A percentile compares a stretch with the other conserved stretches of the same genome.
Evolutionary conservation across 2,329 filamentous ascomycete species (phyloP).

Genomic region (Claviceps paspali): DNA sequence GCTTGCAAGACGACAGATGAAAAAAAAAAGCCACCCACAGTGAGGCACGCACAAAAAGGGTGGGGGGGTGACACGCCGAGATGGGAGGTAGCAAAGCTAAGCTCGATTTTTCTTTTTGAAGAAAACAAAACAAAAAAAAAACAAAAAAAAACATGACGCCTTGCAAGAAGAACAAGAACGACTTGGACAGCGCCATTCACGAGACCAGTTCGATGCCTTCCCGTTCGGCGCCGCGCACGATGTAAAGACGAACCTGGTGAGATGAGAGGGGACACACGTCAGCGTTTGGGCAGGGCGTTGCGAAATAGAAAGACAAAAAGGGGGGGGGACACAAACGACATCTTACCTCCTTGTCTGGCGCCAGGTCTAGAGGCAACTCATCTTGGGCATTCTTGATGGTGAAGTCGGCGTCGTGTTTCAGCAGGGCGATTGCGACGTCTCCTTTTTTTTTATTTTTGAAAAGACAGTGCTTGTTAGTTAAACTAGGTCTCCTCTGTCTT

Average conservation of each 20-base stretch:
- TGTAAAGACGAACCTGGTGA: slow-evolving; percentile 55
- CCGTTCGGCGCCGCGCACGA: slow-evolving; percentile 61
- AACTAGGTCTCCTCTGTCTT: too few relatives aligned
- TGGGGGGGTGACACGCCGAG: too few relatives aligned
- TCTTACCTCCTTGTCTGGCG: slow-evolving; percentile 66
- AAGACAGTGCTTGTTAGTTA: too few relatives aligned
- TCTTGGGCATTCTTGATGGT: slow-evolving; percentile 64
- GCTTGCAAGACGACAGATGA: too few relatives aligned
- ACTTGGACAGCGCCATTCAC: too few relatives aligned
- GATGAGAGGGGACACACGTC: slow-evolving; percentile 3
- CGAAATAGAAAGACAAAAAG: not conserved
- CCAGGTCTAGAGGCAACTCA: slow-evolving; percentile 59
- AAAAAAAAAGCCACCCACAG: too few relatives aligned
- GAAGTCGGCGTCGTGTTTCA: slow-evolving; percentile 73
- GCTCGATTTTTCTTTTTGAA: too few relatives aligned
- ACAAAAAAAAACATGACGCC: too few relatives aligned
- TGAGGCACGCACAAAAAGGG: too few relatives aligned
- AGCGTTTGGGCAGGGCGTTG: not conserved
- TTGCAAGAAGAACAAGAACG: too few relatives aligned
- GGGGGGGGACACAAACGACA: not conserved
- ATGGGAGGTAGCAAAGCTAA: too few relatives aligned
- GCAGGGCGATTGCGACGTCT: slow-evolving; percentile 65
- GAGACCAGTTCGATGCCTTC: slow-evolving; percentile 68
- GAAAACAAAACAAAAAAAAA: too few relatives aligned
- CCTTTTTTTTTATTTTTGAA: slow-evolving; percentile 28